Base-by-base conservation (phyloP, 306 rosid genomes). In the Glycine tomentella region DNA sequence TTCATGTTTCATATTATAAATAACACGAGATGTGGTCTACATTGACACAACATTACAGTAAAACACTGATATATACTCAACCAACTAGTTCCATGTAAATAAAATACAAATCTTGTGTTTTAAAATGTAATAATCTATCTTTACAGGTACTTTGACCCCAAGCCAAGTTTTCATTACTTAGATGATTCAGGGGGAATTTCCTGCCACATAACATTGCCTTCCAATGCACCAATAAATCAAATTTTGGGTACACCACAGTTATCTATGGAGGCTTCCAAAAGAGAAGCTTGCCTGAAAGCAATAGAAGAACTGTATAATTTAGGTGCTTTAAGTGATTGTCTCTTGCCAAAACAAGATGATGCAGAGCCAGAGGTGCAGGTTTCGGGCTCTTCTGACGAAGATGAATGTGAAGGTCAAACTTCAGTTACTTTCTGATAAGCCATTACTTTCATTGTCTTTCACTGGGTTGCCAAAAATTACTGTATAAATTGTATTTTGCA, bases 231-330 rank as follows among this genome's bases (percentile, higher is more conserved):
- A 20, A 81, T 93, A 50, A 84, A 76, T 75, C 87, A 71, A 82
- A 87, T 91, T 75, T 86, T 84, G 42, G 74, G 99, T 78, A 6
- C 84, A 7, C 85, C 97, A 6, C 94, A 90, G 77, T 58, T 77
- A 78, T 87, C 99, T 17, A 63, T 53, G 81, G 99, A 91, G 68
- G 96, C 85, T 79, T 91, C 99, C 58, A 95, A 88, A 81, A 88
- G 82, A 75, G 94, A 85, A 81, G 98, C 95, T 79, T 93, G 99
- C 86, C 84, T 95, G 81, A 87, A 90, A 81, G 95, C 99, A 80
- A 81, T 95, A n/a, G 90, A 93, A 87, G 91, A 89, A 83, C 87
- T 95, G 87, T 92, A 95, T 87, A 90, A 90, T 74, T 53, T 81
- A 76, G 97, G 98, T 71, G 89, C 94, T 74, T 87, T 93, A 79